Percentiles rank a stretch among this genome's conserved stretches.
These are phyloP conservation scores for Limnomonas spitsbergensis DNA, from an alignment of 139 green algal genomes.

Conservation along the genomic window DNA sequence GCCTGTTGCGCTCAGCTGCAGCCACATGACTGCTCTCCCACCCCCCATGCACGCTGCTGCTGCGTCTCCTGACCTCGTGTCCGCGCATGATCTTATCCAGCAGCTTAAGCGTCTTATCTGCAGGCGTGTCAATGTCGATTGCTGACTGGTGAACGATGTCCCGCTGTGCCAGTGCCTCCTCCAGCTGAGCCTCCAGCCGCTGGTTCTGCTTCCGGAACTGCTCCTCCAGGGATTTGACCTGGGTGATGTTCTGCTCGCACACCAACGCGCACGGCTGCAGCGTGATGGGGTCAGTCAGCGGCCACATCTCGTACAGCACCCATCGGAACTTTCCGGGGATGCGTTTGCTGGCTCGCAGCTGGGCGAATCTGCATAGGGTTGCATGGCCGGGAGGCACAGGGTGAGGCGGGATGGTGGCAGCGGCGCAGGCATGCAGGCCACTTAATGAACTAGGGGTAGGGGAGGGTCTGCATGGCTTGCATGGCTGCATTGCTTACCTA, in stretches of 20 bases:
- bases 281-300: constrained; percentile 49
- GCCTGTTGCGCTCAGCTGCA: too few relatives aligned
- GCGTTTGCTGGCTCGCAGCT: constrained; percentile 57
- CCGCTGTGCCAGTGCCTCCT: constrained; percentile 42
- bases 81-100: constrained; percentile 58
- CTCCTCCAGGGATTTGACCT: constrained; percentile 59
- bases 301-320: constrained; percentile 66
- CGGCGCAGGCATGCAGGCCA: too few relatives aligned
- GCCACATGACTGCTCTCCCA: too few relatives aligned
- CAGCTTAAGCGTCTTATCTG: constrained; percentile 64
- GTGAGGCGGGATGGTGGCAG: too few relatives aligned
- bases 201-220: constrained; percentile 56
- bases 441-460: too few relatives aligned
- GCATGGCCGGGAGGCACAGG: too few relatives aligned
- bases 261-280: constrained; percentile 47
- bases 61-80: constrained; percentile 29
- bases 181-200: constrained; percentile 26
- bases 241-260: constrained; percentile 62
- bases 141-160: constrained; percentile 39
- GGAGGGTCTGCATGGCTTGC: neutral
- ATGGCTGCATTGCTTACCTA: constrained; percentile 14
- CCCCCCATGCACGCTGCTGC: too few relatives aligned
- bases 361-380: constrained; percentile 33
- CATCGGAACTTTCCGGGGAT: constrained; percentile 57
- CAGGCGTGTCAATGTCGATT: constrained; percentile 58